phyloP scores from a whole-genome alignment of 2,329 filamentous ascomycete species.

The Nannizzia gypsea region DNA sequence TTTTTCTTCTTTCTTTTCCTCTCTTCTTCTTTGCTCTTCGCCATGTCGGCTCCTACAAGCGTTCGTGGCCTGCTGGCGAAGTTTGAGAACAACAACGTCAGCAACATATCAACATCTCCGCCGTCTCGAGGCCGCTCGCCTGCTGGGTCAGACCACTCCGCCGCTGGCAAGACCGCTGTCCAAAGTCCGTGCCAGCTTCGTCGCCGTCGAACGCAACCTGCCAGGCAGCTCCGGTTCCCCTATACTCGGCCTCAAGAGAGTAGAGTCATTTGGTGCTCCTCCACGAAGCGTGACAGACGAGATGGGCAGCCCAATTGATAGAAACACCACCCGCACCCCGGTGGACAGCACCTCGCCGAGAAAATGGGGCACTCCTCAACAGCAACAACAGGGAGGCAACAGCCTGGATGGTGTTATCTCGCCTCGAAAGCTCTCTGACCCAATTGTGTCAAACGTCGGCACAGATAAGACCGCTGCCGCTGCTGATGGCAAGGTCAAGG shows the following conservation, averaged over 20 bases:
- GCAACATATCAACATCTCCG: slow-evolving; percentile 50
- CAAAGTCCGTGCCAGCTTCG: slow-evolving; percentile 63
- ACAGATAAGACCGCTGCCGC: background rate
- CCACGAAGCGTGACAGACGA: slow-evolving; percentile 19
- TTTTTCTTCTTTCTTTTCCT: no score
- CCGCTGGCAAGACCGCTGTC: slow-evolving; percentile 51
- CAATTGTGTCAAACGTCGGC: background rate
- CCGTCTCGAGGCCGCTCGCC: slow-evolving; percentile 61
- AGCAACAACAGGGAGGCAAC: slow-evolving; percentile 1
- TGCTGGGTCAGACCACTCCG: slow-evolving; percentile 34
- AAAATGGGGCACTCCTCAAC: background rate
- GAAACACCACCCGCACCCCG: slow-evolving; percentile 10
- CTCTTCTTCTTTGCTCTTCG: background rate
- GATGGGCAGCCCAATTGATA: slow-evolving; percentile 19
- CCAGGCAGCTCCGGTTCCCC: slow-evolving; percentile 16
- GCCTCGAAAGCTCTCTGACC: background rate
- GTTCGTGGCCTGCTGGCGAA: slow-evolving; percentile 67
- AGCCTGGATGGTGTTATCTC: background rate
- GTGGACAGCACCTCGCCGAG: background rate
- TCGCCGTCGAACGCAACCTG: slow-evolving; percentile 49
- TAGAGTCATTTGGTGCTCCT: slow-evolving; percentile 23
- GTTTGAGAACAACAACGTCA: slow-evolving; percentile 62
- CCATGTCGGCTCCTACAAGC: slow-evolving; percentile 32
- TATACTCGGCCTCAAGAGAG: slow-evolving; percentile 32
- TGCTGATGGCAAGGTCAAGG: background rate